These are phyloP conservation scores for Ceratobasidium theobromae DNA, from an alignment of 1,284 basidiomycete genomes.

Conservation along the genomic window DNA sequence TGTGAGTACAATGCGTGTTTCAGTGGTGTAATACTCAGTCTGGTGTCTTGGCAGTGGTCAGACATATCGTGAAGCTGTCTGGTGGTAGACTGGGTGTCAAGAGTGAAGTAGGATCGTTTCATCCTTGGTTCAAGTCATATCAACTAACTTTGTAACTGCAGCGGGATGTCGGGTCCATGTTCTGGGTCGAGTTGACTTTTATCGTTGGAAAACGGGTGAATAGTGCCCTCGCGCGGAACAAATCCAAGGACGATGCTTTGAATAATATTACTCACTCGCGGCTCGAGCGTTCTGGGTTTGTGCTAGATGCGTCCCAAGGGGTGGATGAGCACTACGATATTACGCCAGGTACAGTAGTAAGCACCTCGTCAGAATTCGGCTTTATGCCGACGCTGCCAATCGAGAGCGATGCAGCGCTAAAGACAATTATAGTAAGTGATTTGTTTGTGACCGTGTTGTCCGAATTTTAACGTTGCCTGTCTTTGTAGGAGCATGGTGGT, in stretches of 20 bases:
- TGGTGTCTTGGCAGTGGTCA: conserved; percentile 61
- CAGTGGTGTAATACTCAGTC: no score
- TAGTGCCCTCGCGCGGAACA: conserved; percentile 20
- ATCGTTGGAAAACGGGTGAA: conserved; percentile 43
- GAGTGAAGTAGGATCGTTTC: conserved; percentile 44
- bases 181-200: conserved; percentile 71
- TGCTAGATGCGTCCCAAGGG: conserved; percentile 13
- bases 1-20: no score
- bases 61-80: conserved; percentile 83
- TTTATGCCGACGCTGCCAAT: conserved; percentile 18
- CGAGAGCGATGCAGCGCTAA: conserved; percentile 24
- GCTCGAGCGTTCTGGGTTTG: conserved; percentile 5
- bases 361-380: background rate
- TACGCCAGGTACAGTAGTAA: conserved; percentile 21
- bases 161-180: conserved; percentile 64
- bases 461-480: background rate
- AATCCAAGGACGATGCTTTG: conserved; percentile 24
- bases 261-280: conserved; percentile 7
- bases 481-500: conserved; percentile 24
- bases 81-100: conserved; percentile 72
- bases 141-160: conserved; percentile 54
- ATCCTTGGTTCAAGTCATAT: background rate
- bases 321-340: background rate
- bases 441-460: background rate
- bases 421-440: conserved; percentile 13